Percentiles rank a stretch among this genome's conserved stretches.
These are phyloP conservation scores for Clavispora carvajalis DNA, from an alignment of 805 yeast species.

Conservation along the genomic window DNA sequence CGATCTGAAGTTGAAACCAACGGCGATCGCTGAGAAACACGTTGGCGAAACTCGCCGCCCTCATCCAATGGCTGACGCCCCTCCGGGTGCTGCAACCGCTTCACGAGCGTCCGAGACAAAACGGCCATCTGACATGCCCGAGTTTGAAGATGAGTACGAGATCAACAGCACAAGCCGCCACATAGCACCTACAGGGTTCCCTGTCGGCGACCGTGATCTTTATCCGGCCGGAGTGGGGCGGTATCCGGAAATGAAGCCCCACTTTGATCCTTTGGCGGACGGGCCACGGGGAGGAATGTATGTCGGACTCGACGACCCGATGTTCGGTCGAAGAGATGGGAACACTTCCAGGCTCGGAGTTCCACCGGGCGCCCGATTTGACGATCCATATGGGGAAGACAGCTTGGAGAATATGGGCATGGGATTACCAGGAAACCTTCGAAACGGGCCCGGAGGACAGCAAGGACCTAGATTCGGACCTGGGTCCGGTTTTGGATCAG, in stretches of 20 bases:
- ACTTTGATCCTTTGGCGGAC: slow-evolving; percentile 35
- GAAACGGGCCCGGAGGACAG: slow-evolving; percentile 3
- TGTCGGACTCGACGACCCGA: slow-evolving; percentile 47
- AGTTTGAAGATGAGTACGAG: slow-evolving; percentile 51
- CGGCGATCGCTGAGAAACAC: background rate
- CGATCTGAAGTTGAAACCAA: background rate
- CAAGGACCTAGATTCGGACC: slow-evolving; percentile 4
- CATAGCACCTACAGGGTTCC: slow-evolving; percentile 13
- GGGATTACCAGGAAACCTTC: slow-evolving; percentile 35
- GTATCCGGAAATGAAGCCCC: slow-evolving; percentile 41
- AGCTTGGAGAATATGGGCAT: slow-evolving; percentile 39
- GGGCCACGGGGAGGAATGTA: slow-evolving; percentile 47
- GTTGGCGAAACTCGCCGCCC: too few relatives aligned
- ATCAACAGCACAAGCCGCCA: slow-evolving; percentile 10
- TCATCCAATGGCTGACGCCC: too few relatives aligned
- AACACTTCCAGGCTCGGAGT: slow-evolving; percentile 27
- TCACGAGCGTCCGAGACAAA: background rate
- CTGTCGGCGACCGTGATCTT: slow-evolving; percentile 48
- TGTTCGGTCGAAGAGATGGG: slow-evolving; percentile 34
- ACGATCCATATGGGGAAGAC: slow-evolving; percentile 45
- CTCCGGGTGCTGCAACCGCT: too few relatives aligned
- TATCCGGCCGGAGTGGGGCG: slow-evolving; percentile 40
- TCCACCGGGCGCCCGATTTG: slow-evolving; percentile 48
- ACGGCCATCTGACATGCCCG: slow-evolving; percentile 41
- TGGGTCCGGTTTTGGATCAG: slow-evolving; percentile 7